Evolutionary conservation across 129 eudicot species (phyloP), one percentile per base, ranked within the genome.

Genomic region (Smallanthus sonchifolius): DNA sequence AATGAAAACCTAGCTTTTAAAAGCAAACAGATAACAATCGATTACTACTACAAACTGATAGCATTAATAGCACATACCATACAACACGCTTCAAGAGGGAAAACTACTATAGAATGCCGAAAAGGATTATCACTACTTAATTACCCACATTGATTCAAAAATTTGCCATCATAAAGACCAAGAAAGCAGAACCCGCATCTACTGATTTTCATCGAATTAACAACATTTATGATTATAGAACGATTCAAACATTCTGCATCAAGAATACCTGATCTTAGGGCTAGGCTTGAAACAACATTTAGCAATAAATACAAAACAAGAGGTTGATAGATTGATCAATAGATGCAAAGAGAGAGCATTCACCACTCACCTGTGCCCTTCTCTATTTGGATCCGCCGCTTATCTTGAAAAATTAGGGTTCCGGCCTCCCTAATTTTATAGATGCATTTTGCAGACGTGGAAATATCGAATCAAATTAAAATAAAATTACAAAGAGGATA

Each of bases 401-500:
- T 45, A 61, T 69, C 65, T 67, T 39, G 43, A 62, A 36, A 9
- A 30, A 6, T 77, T 59, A 77, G 76, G 76, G 81, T 44, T 77
- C 35, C 40, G 20, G 54, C 64, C 69, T 32, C 16, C 38, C 37
- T 49, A 7, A 39, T 52, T 65, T 9, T 66, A 0, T n/a, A 67
- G 48, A 77, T 70, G 76, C 76, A 59, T 69, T 69, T 76, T 77
- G 59, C 69, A 77, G 75, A 60, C 76, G 62, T 59, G 49, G 42
- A 43, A 64, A 59, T 10, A 13, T 36, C 75, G 2, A 34, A 69
- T 57, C 11, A 56, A 43, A 68, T 10, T 19, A n/a, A 28, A 13
- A 34, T 15, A 40, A 65, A n/a, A 28, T 65, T 65, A 49, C 44
- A 67, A 36, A 69, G 37, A 35, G 63, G 76, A 48, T 39, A 77